Evolutionary conservation across 306 rosid species (phyloP), one percentile per base, ranked within the genome.

Genomic region (Cajanus cajan): DNA sequence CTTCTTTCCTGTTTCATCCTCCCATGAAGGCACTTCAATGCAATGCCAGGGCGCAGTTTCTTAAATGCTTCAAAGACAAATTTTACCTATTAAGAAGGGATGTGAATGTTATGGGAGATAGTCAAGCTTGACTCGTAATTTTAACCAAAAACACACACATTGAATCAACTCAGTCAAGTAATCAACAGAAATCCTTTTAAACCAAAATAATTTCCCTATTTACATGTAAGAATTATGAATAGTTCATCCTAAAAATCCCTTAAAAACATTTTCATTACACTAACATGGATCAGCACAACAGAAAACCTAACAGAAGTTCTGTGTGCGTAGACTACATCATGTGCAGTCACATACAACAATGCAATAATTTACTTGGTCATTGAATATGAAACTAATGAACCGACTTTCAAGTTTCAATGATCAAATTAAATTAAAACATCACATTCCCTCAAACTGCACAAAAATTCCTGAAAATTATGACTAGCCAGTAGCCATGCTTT

Each of bases 31-130:
- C 96, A 92, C 79, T 85, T 92, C 87, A 92, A 83, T 12, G 97
- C 96, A 79, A 90, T 87, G 85, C 98, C 98, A 73, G 98, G 98
- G 51, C 87, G 91, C 65, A 95, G 93, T 87, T 92, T 95, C 82
- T 91, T 92, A 82, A 92, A 95, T 71, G 98, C 90, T 80, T 95
- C 98, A 80, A 71, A 95, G 33, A 86, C 95, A 50, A 90, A 94
- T 45, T 84, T 90, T 73, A 92, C 97, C 98, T 94, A 79, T 74
- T 7, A 66, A 63, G 13, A 34, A 65, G 9, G 66, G 55, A 51
- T 14, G 78, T 68, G 36, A 36, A 79, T 69, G 52, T 59, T 50
- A 76, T 52, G 43, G 51, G 74, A 67, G 71, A 74, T 8, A 66
- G 40, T 54, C 33, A 51, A 68, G 63, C 69, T 40, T 36, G 43